Evolutionary conservation across 768 basidiomycete genomes (phyloP).

Genomic region (Exidia glandulosa): DNA sequence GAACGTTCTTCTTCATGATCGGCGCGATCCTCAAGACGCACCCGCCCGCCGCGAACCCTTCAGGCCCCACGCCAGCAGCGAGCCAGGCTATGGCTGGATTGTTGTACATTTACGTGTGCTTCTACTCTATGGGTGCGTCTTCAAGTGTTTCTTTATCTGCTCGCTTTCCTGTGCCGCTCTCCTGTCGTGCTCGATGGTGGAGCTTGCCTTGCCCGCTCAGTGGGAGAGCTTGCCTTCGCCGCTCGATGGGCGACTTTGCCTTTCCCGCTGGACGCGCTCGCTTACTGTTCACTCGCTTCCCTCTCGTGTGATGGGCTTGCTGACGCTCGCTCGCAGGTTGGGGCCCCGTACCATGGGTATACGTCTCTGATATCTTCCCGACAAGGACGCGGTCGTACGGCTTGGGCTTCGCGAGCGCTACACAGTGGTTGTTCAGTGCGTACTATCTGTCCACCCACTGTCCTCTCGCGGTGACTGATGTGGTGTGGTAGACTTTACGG

Average conservation of each 20-base stretch:
- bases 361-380: conserved; percentile 78
- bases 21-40: conserved; percentile 76
- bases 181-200: too few species aligned
- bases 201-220: too few species aligned
- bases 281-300: too few species aligned
- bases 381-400: conserved; percentile 78
- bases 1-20: conserved; percentile 67
- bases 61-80: conserved; percentile 22
- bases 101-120: conserved; percentile 79
- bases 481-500: conserved; percentile 44
- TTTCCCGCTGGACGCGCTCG: too few species aligned
- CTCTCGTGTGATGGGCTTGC: too few species aligned
- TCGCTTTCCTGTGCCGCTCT: too few species aligned
- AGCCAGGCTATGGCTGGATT: conserved; percentile 75
- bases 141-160: too few species aligned
- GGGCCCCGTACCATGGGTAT: conserved; percentile 61
- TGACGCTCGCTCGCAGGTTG: too few species aligned
- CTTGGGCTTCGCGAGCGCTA: conserved; percentile 57
- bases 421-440: conserved; percentile 78
- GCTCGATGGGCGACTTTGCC: too few species aligned
- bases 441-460: too few species aligned
- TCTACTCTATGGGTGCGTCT: conserved; percentile 85
- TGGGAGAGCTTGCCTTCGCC: too few species aligned
- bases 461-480: conserved; percentile 3
- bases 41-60: conserved; percentile 34